These are phyloP conservation scores for Leptographium radiaticola DNA, from an alignment of 2,329 filamentous ascomycete species.

Conservation along the genomic window DNA sequence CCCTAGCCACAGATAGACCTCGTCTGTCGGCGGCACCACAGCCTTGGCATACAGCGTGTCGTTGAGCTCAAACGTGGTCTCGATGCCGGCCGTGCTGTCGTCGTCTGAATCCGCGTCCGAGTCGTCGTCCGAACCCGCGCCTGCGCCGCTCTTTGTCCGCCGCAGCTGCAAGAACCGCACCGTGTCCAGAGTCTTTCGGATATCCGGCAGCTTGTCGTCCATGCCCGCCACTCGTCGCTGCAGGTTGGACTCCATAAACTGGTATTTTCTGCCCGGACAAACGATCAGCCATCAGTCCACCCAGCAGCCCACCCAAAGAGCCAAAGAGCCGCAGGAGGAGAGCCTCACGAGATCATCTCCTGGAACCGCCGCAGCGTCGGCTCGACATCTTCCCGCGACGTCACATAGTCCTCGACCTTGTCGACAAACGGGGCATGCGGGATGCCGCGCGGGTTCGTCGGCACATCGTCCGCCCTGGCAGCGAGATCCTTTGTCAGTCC, in stretches of 20 bases:
- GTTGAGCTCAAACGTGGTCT: conserved; percentile 92
- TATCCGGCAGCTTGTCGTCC: conserved; percentile 93
- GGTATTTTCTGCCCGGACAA: conserved; percentile 63
- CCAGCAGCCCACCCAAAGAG: neutral
- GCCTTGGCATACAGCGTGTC: conserved; percentile 91
- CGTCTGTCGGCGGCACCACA: conserved; percentile 65
- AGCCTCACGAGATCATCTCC: conserved; percentile 76
- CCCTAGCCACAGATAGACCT: conserved; percentile 96
- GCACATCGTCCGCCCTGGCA: conserved; percentile 28
- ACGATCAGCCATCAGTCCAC: neutral
- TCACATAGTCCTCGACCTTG: conserved; percentile 78
- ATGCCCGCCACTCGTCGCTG: conserved; percentile 70
- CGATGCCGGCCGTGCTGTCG: conserved; percentile 54
- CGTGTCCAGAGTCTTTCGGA: conserved; percentile 87
- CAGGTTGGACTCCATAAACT: conserved; percentile 97
- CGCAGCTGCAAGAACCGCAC: conserved; percentile 62
- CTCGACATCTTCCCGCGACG: conserved; percentile 67
- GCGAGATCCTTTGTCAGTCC: neutral
- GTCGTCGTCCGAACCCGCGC: neutral
- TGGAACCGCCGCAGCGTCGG: conserved; percentile 71
- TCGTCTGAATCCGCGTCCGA: conserved; percentile 5
- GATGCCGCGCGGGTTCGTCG: conserved; percentile 71
- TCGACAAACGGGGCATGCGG: conserved; percentile 77
- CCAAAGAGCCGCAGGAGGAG: neutral
- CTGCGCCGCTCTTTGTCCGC: neutral